Evolutionary conservation across 495 filamentous ascomycete species (phyloP), one percentile per base, ranked within the genome.

Genomic region (Penicillium arizonense): DNA sequence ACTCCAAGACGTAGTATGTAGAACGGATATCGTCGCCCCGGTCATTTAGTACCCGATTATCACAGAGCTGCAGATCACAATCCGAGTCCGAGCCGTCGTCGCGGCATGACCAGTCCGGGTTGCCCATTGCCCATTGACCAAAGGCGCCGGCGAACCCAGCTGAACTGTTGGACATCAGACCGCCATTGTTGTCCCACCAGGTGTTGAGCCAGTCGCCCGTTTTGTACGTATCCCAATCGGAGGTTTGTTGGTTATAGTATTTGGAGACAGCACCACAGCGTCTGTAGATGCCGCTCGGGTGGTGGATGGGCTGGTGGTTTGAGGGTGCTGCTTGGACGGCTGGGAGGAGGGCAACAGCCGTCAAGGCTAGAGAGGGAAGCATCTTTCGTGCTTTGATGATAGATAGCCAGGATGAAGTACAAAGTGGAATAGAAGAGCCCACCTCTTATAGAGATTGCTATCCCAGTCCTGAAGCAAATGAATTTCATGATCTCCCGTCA

Each of bases 1-100:
- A 63, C 44, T 67, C 60, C 5, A 67, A 52, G 5, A 54, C 61
- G 41, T 64, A 64, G 44, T 64, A 69, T 3, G 58, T 46, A 23
- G 59, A 49, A 1, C 58, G 50, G 26, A 61, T 48, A 18, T 61
- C 53, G 12, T 50, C 23, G 12, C 55, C 57, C 2, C 58, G 55
- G 23, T 50, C 50, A 47, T 62, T 64, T 20, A 69, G 47, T 0
- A 56, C 51, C 3, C 44, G 32, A 16, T 60, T 57, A 20, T 64
- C 61, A 39, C 58, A 67, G 3, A 58, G 46, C 13, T 62, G 37
- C 34, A 67, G 26, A 20, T 69, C 54, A 26, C 63, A 67, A 28
- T 53, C 51, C 21, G 55, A 55, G 34, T 52, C 43, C 9, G 58
- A 60, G 18, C 61, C 58, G 26, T 65, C 58, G 44, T 64, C 56